phyloP scores from a whole-genome alignment of 306 rosid genomes.

The Comarum palustre region DNA sequence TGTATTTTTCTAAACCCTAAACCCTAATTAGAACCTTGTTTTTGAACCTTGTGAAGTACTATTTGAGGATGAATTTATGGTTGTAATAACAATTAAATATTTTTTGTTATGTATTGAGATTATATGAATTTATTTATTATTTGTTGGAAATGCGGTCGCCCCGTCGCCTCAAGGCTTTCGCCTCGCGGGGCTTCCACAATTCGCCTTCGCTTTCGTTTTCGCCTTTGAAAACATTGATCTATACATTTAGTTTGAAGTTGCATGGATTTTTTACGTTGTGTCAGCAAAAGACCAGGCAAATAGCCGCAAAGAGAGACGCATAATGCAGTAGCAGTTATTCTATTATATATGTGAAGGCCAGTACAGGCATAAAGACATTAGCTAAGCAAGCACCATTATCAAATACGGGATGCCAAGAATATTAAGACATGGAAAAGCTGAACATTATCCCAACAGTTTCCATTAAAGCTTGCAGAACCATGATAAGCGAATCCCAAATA shows the following conservation, averaged over 20 bases:
- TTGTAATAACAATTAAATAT: too few relatives aligned
- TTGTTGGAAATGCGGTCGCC: too few relatives aligned
- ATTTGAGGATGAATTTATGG: too few relatives aligned
- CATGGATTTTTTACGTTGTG: slow-evolving; percentile 36
- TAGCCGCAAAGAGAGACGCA: slow-evolving; percentile 32
- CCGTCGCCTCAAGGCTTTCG: too few relatives aligned
- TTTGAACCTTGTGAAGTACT: too few relatives aligned
- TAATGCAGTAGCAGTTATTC: slow-evolving; percentile 14
- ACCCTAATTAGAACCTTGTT: too few relatives aligned
- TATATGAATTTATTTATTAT: too few relatives aligned
- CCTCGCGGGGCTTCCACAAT: too few relatives aligned
- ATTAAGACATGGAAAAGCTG: neutral
- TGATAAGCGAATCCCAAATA: slow-evolving; percentile 3
- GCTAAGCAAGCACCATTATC: slow-evolving; percentile 6
- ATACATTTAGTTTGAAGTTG: slow-evolving; percentile 3
- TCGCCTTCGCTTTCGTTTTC: too few relatives aligned
- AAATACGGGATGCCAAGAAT: neutral
- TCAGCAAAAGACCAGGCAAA: slow-evolving; percentile 43
- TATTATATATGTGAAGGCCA: neutral
- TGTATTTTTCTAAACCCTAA: too few relatives aligned
- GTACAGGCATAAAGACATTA: neutral
- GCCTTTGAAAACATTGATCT: too few relatives aligned
- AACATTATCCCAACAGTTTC: neutral
- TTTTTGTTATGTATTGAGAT: too few relatives aligned
- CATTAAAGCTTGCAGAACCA: slow-evolving; percentile 22